Evolutionary conservation across 2,329 filamentous ascomycete genomes (phyloP), one percentile per base, ranked within the genome.

Genomic region (Aureobasidium melanogenum): DNA sequence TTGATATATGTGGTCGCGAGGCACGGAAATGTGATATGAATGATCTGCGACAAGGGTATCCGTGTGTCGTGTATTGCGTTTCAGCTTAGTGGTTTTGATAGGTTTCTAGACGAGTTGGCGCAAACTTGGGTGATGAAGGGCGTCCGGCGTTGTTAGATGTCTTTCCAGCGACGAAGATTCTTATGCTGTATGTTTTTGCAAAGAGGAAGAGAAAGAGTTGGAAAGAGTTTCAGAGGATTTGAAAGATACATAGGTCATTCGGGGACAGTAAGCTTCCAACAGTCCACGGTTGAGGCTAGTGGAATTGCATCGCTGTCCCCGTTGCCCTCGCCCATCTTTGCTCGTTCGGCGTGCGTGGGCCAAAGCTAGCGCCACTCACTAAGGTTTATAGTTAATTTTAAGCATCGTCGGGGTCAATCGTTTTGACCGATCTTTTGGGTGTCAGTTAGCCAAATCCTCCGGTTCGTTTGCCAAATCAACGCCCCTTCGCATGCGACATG

Each of bases 371-470:
- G n/a, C 14, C 26, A n/a, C 6, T 28, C 46, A 17, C 46, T 48
- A 48, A 48, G 36, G 38, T 22, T 61, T 56, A 61, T 48, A 44
- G 51, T 55, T 61, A 43, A 61, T 36, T 61, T 61, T 61, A 61
- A 61, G 59, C 59, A 61, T 61, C 50, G 34, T 41, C 47, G 47
- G 34, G 47, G 44, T 48, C 55, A 48, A 39, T 38, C 14, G 55
- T 58, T 58, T 55, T 57, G 28, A 57, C 54, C 54, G 54, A 57
- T 57, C 41, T 44, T 57, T 57, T 14, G 19, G 19, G 19, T 30
- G 39, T 44, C 32, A 14, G n/a, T 36, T 56, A 56, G 15, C 5
- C 14, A 12, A 30, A 22, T 36, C 26, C 30, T 17, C 2, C 24
- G 43, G 51, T 55, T 55, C 51, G 30, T 55, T 55, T 41, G 36